These are phyloP conservation scores for Eimeria praecox DNA, from an alignment of 169 alveolate genomes.

Conservation along the genomic window DNA sequence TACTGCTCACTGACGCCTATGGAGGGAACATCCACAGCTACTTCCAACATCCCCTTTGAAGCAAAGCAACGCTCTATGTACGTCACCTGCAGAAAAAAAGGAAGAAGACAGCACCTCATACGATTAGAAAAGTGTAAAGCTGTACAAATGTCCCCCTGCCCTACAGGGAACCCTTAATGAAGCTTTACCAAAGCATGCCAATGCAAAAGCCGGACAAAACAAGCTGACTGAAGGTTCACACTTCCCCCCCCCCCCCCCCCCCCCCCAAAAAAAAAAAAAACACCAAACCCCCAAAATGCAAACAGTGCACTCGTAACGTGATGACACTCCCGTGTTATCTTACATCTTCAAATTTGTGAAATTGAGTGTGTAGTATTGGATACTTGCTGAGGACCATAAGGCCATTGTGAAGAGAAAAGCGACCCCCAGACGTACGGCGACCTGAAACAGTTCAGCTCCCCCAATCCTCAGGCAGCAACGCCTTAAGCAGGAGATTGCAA, in stretches of 20 bases:
- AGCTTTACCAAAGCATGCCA: background rate
- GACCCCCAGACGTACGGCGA: conserved; percentile 81
- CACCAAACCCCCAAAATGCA: background rate
- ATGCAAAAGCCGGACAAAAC: background rate
- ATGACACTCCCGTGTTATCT: background rate
- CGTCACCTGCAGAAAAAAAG: conserved; percentile 86
- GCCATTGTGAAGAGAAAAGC: conserved; percentile 92
- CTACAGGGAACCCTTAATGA: background rate
- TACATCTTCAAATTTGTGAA: conserved; percentile 90
- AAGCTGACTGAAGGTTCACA: background rate
- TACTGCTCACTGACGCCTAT: conserved; percentile 86
- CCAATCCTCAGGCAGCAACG: background rate
- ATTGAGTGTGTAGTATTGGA: conserved; percentile 91
- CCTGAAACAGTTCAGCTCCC: conserved; percentile 49
- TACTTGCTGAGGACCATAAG: conserved; percentile 92
- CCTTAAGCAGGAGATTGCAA: background rate
- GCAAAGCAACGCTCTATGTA: conserved; percentile 91
- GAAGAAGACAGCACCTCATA: background rate
- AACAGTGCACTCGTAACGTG: background rate
- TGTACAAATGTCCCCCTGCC: background rate
- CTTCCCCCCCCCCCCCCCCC: background rate
- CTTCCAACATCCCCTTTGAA: conserved; percentile 94
- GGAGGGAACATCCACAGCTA: conserved; percentile 91
- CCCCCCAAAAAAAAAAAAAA: no score
- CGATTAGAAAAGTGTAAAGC: background rate